Base-by-base conservation (phyloP, 176 grass and related monocot genomes). In the Poa annua region DNA sequence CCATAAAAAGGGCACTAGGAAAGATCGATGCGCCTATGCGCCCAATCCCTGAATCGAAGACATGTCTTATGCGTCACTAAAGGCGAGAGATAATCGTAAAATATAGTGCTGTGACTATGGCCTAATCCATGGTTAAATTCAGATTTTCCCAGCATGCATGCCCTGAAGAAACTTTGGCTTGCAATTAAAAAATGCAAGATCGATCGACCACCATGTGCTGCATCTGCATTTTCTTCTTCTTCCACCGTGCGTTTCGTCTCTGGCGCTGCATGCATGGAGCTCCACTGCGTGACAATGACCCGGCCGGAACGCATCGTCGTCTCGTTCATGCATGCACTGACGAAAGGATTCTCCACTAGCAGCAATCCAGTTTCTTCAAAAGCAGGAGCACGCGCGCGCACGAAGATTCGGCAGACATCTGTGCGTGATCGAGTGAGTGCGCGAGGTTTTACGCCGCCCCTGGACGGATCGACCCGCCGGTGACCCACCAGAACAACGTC, bases 1-100 rank as follows among this genome's bases (percentile, higher is more conserved):
- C 50, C 50, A 1, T 21, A 56, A 56, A 57, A 57, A 57, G 54
- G 8, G 54, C 2, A 29, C 29, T 29, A 29, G 29, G 29, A 29
- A 56, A 56, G 53, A 56, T 54, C 21, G 6, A 56, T 56, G 4
- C 53, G 50, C 50, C n/a, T n/a, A n/a, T n/a, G n/a, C 20, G 29
- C 29, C 29, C 53, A 56, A 56, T 56, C 53, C 0, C 20, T 56
- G 20, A 21, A n/a, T 56, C 20, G 7, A 21, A 20, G 53, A 8
- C 53, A 21, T 21, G 2, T 20, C 53, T 21, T 56, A 56, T 56
- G 53, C 53, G 2, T 21, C 14, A 51, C 8, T n/a, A 56, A 60
- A 60, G 56, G 21, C 56, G 56, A 60, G 21, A 25, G n/a, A 60
- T 60, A 60, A 60, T 60, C 21, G 56, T 60, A 60, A 60, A 60